Evolutionary conservation across 192 early-diverging fungal species (phyloP).

Genomic region (Coemansia furcata): DNA sequence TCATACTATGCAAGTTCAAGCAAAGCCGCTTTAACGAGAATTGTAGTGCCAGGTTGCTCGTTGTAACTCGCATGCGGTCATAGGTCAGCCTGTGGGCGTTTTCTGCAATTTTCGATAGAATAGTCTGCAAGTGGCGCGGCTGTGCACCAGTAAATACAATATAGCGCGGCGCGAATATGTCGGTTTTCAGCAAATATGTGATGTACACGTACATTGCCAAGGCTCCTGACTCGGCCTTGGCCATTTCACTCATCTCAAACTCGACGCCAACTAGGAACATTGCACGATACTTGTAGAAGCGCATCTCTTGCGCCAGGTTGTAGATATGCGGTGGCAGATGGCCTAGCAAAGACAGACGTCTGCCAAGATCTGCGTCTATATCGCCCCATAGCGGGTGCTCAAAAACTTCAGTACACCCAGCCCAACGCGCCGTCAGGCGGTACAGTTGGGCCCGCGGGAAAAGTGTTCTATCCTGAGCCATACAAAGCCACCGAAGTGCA

Average conservation of each 20-base stretch:
- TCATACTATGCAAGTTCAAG: slow-evolving; percentile 42
- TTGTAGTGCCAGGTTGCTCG: slow-evolving; percentile 35
- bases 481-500: slow-evolving; percentile 30
- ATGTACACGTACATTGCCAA: slow-evolving; percentile 44
- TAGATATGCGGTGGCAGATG: slow-evolving; percentile 21
- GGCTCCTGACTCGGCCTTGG: slow-evolving; percentile 22
- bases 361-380: slow-evolving; percentile 13
- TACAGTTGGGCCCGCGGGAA: slow-evolving; percentile 36
- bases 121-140: slow-evolving; percentile 31
- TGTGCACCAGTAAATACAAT: slow-evolving; percentile 31
- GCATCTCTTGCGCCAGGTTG: slow-evolving; percentile 21
- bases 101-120: slow-evolving; percentile 36
- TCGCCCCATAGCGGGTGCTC: slow-evolving; percentile 32
- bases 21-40: slow-evolving; percentile 35
- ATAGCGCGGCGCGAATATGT: slow-evolving; percentile 32
- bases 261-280: slow-evolving; percentile 40
- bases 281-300: slow-evolving; percentile 39
- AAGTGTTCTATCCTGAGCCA: slow-evolving; percentile 26
- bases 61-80: slow-evolving; percentile 35
- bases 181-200: slow-evolving; percentile 41
- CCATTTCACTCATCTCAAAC: slow-evolving; percentile 42
- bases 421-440: slow-evolving; percentile 41
- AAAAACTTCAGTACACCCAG: slow-evolving; percentile 47
- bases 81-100: slow-evolving; percentile 37
- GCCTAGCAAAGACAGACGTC: slow-evolving; percentile 27